Base-by-base conservation (phyloP, 2,329 filamentous ascomycete genomes). In the Eutypa lata region DNA sequence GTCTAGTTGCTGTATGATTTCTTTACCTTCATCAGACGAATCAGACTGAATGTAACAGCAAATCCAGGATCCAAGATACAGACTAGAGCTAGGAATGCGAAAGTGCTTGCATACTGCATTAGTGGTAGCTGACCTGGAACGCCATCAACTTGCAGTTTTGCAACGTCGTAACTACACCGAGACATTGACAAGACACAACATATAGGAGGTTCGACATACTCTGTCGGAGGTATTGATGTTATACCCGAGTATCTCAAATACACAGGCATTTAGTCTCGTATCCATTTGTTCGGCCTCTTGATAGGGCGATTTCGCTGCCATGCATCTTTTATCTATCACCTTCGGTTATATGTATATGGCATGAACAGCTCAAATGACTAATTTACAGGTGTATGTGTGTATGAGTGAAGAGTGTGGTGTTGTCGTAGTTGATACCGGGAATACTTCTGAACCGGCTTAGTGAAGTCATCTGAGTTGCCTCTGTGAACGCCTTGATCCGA, bases 401-500 rank as follows among this genome's bases (percentile, higher is more conserved):
- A 21, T 14, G 58, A 60, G 60, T 58, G 61, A 62, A 60, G 61
- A 61, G 54, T 49, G 57, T 49, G 57, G 53, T 52, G 47, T 47
- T 42, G 43, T 57, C 47, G 50, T 55, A 54, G 56, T 55, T 55
- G 35, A 46, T 54, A 52, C 52, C 50, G 33, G 19, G 42, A 21
- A 38, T 21, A 42, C 19, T 18, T 42, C 19, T 13, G 53, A 57
- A 49, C 55, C 57, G 48, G 19, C 48, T 51, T 61, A 55, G 56
- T 60, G 57, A 51, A 60, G 55, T 61, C 58, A 31, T 31, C 42
- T 48, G 53, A 47, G 47, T 55, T 59, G 57, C 56, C 59, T 59
- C 59, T 59, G 38, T 60, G 51, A 62, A 63, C 60, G 60, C 60
- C 61, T 56, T 47, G 26, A 31, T 10, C 57, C 52, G 8, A 11